Conservation (phyloP, 2,329 filamentous ascomycete genomes). For the Xylariaceae sp. region DNA sequence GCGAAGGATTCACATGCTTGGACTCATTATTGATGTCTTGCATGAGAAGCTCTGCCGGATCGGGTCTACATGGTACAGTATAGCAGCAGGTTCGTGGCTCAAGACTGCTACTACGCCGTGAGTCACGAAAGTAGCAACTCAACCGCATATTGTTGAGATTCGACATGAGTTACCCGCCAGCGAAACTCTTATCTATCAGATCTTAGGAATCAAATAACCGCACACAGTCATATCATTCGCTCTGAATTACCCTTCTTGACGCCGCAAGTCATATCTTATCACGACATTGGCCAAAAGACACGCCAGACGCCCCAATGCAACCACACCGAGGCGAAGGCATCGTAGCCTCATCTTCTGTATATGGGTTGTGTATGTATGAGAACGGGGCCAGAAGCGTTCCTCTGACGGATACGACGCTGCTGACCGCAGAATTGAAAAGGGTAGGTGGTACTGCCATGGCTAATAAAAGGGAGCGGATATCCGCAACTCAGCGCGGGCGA, state of each 20-base stretch:
- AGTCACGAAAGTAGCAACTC: too few relatives aligned
- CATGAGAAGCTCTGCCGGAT: too few relatives aligned
- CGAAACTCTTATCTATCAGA: too few relatives aligned
- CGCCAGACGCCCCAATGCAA: constrained; percentile 6
- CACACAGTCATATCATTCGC: not conserved
- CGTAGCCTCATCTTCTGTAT: not conserved
- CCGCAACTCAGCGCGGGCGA: too few relatives aligned
- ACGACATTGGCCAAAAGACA: not conserved
- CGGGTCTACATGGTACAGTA: too few relatives aligned
- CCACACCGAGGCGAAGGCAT: not conserved
- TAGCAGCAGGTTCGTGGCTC: too few relatives aligned
- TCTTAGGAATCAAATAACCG: too few relatives aligned
- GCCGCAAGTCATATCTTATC: not conserved
- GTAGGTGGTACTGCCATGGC: not conserved
- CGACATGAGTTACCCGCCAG: too few relatives aligned
- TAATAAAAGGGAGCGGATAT: not conserved
- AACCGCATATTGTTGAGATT: too few relatives aligned
- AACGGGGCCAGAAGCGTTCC: not conserved
- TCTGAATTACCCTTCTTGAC: not conserved
- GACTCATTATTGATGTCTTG: too few relatives aligned
- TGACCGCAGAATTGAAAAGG: not conserved
- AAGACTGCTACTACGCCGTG: too few relatives aligned
- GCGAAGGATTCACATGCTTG: too few relatives aligned
- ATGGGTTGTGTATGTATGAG: not conserved
- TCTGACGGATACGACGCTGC: not conserved